Evolutionary conservation across 176 grass and related monocot species (phyloP).

Genomic region (Coix lacrymajobi): DNA sequence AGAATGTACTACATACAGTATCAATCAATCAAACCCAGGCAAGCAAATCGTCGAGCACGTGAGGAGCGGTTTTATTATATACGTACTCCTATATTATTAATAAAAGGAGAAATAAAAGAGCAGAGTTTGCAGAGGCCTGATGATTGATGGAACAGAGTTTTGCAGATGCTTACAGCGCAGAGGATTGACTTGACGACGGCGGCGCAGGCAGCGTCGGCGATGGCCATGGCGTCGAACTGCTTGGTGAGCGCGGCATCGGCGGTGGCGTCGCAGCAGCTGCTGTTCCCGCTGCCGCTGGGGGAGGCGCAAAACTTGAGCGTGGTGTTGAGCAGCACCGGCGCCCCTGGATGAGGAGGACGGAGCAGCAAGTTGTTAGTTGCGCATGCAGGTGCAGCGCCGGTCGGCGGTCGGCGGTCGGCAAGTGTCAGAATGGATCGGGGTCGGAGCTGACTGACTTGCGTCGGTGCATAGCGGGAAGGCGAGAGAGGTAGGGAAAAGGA

Average conservation of each 20-base stretch:
- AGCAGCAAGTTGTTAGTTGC: not conserved
- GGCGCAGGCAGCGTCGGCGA: constrained; percentile 54
- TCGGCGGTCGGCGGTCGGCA: not conserved
- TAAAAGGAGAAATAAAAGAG: not conserved
- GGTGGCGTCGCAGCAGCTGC: constrained; percentile 49
- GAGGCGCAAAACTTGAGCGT: constrained; percentile 55
- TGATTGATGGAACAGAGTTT: too few relatives aligned
- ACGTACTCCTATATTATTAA: too few relatives aligned
- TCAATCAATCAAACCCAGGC: not conserved
- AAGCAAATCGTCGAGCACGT: constrained; percentile 22
- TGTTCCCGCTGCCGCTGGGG: not conserved
- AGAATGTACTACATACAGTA: not conserved
- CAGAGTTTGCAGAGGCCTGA: not conserved
- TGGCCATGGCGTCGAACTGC: constrained; percentile 50
- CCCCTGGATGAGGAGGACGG: constrained; percentile 1
- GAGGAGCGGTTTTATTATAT: not conserved
- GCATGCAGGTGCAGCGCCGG: not conserved
- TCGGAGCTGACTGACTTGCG: constrained; percentile 22
- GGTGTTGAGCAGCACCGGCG: constrained; percentile 42
- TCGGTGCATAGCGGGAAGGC: constrained; percentile 45
- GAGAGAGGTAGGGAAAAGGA: not conserved
- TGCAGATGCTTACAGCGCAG: constrained; percentile 42
- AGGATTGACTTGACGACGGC: constrained; percentile 57
- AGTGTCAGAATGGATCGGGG: not conserved
- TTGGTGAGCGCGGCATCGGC: constrained; percentile 41